phyloP scores from a whole-genome alignment of 1,139 yeast genomes.

The Yamadazyma membranifaciens region DNA sequence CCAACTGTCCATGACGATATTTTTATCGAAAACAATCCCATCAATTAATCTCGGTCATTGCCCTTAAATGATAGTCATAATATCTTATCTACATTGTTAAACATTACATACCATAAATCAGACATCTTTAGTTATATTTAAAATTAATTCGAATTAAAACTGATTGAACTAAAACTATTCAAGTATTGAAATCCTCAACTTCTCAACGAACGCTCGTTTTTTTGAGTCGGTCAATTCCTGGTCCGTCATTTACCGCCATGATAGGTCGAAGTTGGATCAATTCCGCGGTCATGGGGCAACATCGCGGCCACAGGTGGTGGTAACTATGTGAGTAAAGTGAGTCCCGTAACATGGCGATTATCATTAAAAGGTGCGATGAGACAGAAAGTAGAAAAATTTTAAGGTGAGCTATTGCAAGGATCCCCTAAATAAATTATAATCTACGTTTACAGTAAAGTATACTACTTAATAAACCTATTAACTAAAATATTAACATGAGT shows the following conservation, averaged over 20 bases:
- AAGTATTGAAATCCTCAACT: neutral
- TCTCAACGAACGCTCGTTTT: no score
- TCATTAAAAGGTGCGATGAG: slow-evolving; percentile 1
- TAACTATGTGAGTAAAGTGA: no score
- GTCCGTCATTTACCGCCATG: neutral
- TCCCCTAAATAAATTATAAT: slow-evolving; percentile 36
- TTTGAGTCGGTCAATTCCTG: neutral
- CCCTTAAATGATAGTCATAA: no score
- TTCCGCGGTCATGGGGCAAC: neutral
- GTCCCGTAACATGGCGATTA: neutral
- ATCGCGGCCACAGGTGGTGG: neutral
- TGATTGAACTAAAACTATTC: no score
- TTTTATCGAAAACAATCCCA: neutral
- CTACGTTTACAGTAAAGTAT: neutral
- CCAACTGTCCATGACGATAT: no score
- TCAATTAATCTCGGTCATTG: no score
- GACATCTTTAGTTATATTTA: slow-evolving; percentile 30
- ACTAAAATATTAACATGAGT: slow-evolving; percentile 43
- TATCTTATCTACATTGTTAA: no score
- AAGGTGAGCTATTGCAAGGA: slow-evolving; percentile 66
- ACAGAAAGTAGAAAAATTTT: slow-evolving; percentile 7
- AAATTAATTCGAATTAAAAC: slow-evolving; percentile 7
- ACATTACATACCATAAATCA: slow-evolving; percentile 53
- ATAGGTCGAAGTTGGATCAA: neutral
- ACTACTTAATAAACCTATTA: neutral